Percentiles rank a stretch among this genome's conserved stretches.
Evolutionary conservation across 140 eudicot genomes (phyloP).

Genomic region (Cichorium intybus): DNA sequence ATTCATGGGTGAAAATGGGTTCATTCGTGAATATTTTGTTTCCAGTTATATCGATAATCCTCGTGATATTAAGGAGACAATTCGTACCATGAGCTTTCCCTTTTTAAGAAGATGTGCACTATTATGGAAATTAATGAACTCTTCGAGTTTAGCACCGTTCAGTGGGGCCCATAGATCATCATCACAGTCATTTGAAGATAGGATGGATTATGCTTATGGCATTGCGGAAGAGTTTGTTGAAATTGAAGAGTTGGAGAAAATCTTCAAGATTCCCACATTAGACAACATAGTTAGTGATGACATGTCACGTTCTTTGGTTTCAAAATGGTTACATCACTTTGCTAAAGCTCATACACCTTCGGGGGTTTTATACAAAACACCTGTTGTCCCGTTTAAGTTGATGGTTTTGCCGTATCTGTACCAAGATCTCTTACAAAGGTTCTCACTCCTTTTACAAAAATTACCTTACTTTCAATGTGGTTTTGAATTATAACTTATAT

Average conservation of each 20-base stretch:
- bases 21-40: conserved; percentile 41
- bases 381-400: conserved; percentile 75
- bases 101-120: conserved; percentile 83
- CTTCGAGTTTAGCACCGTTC: conserved; percentile 54
- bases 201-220: conserved; percentile 34
- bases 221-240: conserved; percentile 49
- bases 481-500: neutral
- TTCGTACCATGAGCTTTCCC: conserved; percentile 74
- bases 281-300: conserved; percentile 47
- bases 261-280: conserved; percentile 67
- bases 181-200: conserved; percentile 24
- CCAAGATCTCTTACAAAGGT: conserved; percentile 96
- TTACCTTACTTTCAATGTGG: neutral
- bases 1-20: conserved; percentile 37
- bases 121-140: conserved; percentile 68
- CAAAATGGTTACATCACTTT: conserved; percentile 68
- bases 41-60: conserved; percentile 45
- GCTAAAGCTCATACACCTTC: too few relatives aligned
- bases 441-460: neutral
- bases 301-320: conserved; percentile 41
- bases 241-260: conserved; percentile 59
- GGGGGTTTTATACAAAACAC: conserved; percentile 41
- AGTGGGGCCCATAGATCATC: conserved; percentile 49
- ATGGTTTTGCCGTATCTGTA: conserved; percentile 81
- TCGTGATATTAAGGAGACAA: conserved; percentile 45